Evolutionary conservation across 352 stramenopile species (phyloP).

Genomic region (Globisporangium paroecandrum): DNA sequence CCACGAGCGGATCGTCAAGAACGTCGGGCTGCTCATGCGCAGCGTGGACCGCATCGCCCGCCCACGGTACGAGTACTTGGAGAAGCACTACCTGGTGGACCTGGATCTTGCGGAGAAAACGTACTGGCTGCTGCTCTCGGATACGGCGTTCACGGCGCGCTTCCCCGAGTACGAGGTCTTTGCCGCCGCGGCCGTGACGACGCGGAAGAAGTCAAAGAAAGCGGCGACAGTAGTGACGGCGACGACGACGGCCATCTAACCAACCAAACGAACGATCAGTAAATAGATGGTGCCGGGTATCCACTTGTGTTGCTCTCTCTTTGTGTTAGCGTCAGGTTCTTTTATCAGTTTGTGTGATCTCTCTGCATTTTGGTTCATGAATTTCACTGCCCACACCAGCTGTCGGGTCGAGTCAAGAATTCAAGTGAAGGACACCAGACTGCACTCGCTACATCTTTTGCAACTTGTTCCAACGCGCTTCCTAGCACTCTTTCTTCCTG

Average conservation of each 20-base stretch:
- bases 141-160: constrained; percentile 26
- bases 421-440: not conserved
- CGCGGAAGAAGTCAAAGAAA: not conserved
- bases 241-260: not conserved
- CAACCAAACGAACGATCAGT: not conserved
- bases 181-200: not conserved
- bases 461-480: too few relatives aligned
- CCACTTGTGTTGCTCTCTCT: not conserved
- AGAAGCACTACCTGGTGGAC: constrained; percentile 2
- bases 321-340: not conserved
- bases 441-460: not conserved
- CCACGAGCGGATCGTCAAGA: constrained; percentile 26
- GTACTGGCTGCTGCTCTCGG: constrained; percentile 35
- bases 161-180: constrained; percentile 26
- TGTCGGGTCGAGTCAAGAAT: too few relatives aligned
- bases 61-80: constrained; percentile 47
- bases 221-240: not conserved
- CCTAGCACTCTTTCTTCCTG: not conserved
- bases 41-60: constrained; percentile 35
- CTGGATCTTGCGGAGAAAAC: constrained; percentile 16
- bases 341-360: not conserved
- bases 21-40: constrained; percentile 38
- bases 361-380: not conserved
- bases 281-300: not conserved
- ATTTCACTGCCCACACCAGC: not conserved